Conservation (phyloP, 78 protist genomes). For the Dictyostelium brefeldianum region DNA sequence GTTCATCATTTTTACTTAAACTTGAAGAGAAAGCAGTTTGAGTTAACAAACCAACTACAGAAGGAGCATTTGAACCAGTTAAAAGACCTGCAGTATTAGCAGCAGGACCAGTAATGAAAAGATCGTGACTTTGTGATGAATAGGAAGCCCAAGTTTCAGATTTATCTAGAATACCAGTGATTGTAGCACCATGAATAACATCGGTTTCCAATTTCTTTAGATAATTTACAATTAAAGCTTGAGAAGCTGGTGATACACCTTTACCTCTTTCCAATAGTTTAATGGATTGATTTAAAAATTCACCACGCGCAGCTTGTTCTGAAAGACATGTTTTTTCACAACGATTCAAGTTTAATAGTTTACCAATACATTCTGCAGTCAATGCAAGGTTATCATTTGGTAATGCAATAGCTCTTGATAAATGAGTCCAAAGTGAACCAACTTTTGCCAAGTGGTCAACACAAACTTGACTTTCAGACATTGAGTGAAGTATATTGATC, state of each 20-base stretch:
- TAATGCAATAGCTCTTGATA: not conserved
- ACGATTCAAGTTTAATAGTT: conserved; percentile 22
- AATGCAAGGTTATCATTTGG: conserved; percentile 41
- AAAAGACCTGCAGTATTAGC: conserved; percentile 37
- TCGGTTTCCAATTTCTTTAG: conserved; percentile 69
- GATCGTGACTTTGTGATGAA: conserved; percentile 84
- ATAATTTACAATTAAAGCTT: conserved; percentile 76
- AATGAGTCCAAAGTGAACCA: conserved; percentile 35
- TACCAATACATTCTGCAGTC: conserved; percentile 41
- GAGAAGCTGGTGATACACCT: conserved; percentile 65
- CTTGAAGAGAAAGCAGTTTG: conserved; percentile 16
- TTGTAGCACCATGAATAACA: conserved; percentile 39
- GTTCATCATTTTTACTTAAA: conserved; percentile 38
- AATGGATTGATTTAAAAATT: conserved; percentile 28
- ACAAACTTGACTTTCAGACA: conserved; percentile 68
- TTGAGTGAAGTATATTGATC: conserved; percentile 60
- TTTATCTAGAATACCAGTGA: conserved; percentile 55
- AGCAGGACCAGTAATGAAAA: conserved; percentile 81
- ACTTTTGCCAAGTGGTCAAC: conserved; percentile 29
- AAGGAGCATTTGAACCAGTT: conserved; percentile 31
- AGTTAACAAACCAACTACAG: conserved; percentile 61
- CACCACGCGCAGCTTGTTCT: conserved; percentile 47
- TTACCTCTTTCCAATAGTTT: conserved; percentile 73
- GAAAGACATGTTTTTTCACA: conserved; percentile 77
- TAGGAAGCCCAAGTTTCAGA: conserved; percentile 70